Evolutionary conservation across 306 rosid genomes (phyloP), one percentile per base, ranked within the genome.

Genomic region (Dryas alaskensis): DNA sequence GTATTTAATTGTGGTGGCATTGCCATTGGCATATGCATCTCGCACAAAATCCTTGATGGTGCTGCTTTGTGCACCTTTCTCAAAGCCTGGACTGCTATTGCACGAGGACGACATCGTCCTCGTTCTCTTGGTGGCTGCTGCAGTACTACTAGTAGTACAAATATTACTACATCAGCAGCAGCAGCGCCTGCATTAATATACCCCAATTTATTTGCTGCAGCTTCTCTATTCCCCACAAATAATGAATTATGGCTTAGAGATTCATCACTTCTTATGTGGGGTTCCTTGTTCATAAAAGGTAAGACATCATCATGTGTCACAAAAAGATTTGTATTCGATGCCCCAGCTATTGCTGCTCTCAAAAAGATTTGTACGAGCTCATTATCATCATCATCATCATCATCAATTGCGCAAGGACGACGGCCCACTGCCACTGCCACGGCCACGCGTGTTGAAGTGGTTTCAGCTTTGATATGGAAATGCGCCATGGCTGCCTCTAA

Each of bases 41-140:
- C 81, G 0, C 87, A 86, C 74, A 81, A 76, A 58, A 80, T 86
- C 19, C 69, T 72, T 2, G 90, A 86, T 43, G 90, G 84, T 3
- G 71, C 73, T 7, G 79, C 81, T 22, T 67, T 86, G 65, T 67
- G 80, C 46, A 52, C 78, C n/a, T 80, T 83, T 40, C 48, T 86
- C 62, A 81, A 80, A 40, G 73, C 80, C 2, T 86, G 87, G 87
- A 57, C 77, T 22, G 51, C 69, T 31, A 51, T 31, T 6, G 54
- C 74, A 12, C 47, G 71, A 1, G 63, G 68, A 0, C 13, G 12
- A 13, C 9, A 22, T 9, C 62, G 25, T 58, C 42, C 37, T 58
- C 62, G 1, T 22, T 10, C 6, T 58, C 39, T 8, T 58, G 37
- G 37, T 31, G 37, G 37, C 37, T 31, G 37, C 37, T 31, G 37